Base-by-base conservation (phyloP, 2,329 filamentous ascomycete species). In the Pezizomycotina sp. region DNA sequence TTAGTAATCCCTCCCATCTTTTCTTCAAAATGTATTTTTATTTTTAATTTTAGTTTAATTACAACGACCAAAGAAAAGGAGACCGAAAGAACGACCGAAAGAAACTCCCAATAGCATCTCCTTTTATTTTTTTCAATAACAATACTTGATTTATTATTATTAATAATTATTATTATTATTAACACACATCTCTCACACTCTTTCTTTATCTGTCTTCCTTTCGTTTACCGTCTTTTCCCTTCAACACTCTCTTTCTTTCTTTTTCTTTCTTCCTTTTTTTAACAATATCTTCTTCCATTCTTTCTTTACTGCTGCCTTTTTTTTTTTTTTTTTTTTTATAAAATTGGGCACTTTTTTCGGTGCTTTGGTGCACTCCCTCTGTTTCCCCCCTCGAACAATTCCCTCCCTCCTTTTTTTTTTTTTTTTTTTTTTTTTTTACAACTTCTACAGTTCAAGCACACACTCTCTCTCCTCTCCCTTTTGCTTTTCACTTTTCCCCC, bases 271-370 rank as follows among this genome's bases (percentile, higher is more conserved):
- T 24, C 10, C 22, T 10, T 24, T 24, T 10, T 18, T n/a, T 19
- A 27, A 14, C 16, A 12, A 8, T 27, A 6, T 18, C 22, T 34
- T 16, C 18, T 27, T 18, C 28, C 32, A 18, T 27, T 22, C 30
- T 22, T 23, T 34, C 35, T 25, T 39, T 27, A 27, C 15, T 34
- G 13, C 27, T 34, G 20, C 22, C 22, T 25, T 34, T 18, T 21
- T 33, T 13, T 34, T 34, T 34, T 34, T 34, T 19, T 8, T 23
- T 27, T n/a, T 34, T 25, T 23, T 23, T 20, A 19, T 27, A 23
- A 33, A 26, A 23, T 34, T 25, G 31, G 31, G 23, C 23, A 13
- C 14, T 10, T 6, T 19, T 34, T 34, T 34, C 27, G 14, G 10
- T 9, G 22, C 15, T 20, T 20, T 20, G 8, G 23, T 19, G 5